Conservation (phyloP, 2,329 filamentous ascomycete species). For the Colletotrichum magnum region DNA sequence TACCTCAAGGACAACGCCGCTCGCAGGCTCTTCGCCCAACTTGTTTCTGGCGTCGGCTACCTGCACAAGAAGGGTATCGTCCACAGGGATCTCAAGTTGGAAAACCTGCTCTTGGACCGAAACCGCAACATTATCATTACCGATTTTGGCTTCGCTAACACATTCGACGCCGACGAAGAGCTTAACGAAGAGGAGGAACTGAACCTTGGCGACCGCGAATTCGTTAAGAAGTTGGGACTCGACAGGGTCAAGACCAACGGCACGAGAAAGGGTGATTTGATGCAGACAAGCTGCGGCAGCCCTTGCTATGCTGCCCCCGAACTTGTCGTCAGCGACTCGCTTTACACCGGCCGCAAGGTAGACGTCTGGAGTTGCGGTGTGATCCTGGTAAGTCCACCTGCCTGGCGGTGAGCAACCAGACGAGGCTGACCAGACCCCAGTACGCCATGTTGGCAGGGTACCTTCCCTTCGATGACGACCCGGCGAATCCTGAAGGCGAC, state of each 20-base stretch:
- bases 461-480: constrained; percentile 97
- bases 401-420: neutral
- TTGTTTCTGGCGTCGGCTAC: constrained; percentile 97
- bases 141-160: constrained; percentile 99
- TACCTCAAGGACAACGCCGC: constrained; percentile 96
- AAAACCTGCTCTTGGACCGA: constrained; percentile 93
- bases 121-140: constrained; percentile 99
- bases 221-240: constrained; percentile 87
- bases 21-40: constrained; percentile 91
- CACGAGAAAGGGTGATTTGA: constrained; percentile 88
- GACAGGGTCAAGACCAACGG: constrained; percentile 84
- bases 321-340: constrained; percentile 94
- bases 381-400: constrained; percentile 81
- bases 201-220: constrained; percentile 88
- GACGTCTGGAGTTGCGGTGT: constrained; percentile 99
- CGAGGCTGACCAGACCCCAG: constrained; percentile 60
- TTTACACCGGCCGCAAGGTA: constrained; percentile 97
- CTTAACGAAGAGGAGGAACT: constrained; percentile 91
- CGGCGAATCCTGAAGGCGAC: constrained; percentile 97
- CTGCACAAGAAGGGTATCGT: constrained; percentile 99
- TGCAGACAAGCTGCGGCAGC: constrained; percentile 99
- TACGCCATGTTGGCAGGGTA: constrained; percentile 99
- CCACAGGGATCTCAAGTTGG: constrained; percentile 95
- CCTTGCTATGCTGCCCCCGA: constrained; percentile 98
- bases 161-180: constrained; percentile 91